Evolutionary conservation across 2,329 filamentous ascomycete species (phyloP), one percentile per base, ranked within the genome.

Genomic region (Thelonectria blattea): DNA sequence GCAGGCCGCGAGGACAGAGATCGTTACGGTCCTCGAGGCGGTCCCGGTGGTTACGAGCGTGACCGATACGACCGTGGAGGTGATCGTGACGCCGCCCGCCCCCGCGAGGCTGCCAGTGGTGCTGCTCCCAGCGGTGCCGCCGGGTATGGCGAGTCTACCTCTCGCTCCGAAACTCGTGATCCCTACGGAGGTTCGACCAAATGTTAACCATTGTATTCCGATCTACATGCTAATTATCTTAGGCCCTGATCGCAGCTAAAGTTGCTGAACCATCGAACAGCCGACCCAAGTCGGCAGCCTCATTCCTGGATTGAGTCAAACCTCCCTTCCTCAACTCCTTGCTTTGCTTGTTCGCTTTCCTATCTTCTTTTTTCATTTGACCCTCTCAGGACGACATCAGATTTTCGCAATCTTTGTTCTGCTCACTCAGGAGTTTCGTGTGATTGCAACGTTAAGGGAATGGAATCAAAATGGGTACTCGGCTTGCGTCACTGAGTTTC

Each of bases 51-150:
- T 42, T 82, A 83, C 61, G 83, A 83, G 15, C 76, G 78, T 52
- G 78, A 80, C 14, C 78, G 81, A 60, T 83, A 83, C 50, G 81
- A 86, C 53, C 80, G 81, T 53, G 74, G 71, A 53, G 72, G 71
- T 52, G 78, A 80, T 22, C 78, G 79, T 48, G 77, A 79, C 37
- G 70, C 74, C 56, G 68, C 74, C 43, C 78, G 78, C 58, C 69
- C 76, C 32, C 77, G 79, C 37, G 79, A 81, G 42, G 71, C 75
- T 39, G 74, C 75, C 47, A 65, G 73, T 37, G 73, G 72, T 37
- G 73, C 70, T 60, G 52, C 73, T 39, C 71, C 73, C 20, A 63
- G 72, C 34, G 74, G 72, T 50, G 73, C 73, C 45, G 72, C 75
- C 51, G 73, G 74, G 62, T 81, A 81, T 62, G 69, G 74, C 65